Evolutionary conservation across 1,284 basidiomycete genomes (phyloP).

Genomic region (Ustilago hordei): DNA sequence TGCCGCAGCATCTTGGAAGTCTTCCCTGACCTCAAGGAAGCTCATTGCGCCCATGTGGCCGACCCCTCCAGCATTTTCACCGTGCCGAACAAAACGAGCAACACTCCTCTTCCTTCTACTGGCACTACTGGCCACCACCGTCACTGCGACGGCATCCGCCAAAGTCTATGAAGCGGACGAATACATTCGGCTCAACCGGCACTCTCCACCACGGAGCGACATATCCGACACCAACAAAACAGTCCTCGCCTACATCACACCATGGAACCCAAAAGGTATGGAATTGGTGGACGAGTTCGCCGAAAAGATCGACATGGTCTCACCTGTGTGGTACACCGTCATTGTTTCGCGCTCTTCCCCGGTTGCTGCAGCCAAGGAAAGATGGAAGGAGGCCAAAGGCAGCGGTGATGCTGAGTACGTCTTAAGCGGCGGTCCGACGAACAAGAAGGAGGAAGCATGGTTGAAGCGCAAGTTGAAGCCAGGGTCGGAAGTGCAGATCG

Average conservation of each 20-base stretch:
- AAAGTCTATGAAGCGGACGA: constrained; percentile 24
- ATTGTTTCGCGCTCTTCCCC: constrained; percentile 7
- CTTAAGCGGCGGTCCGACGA: constrained; percentile 40
- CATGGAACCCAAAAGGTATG: constrained; percentile 48
- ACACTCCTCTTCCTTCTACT: no score
- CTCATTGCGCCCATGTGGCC: no score
- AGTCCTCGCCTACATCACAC: constrained; percentile 56
- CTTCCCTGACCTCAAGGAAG: no score
- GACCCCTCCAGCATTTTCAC: no score
- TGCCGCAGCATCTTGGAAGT: no score
- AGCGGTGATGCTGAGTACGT: constrained; percentile 26
- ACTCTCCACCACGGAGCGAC: not conserved
- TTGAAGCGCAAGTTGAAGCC: constrained; percentile 1
- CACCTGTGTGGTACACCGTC: constrained; percentile 59
- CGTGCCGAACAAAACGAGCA: no score
- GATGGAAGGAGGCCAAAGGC: not conserved
- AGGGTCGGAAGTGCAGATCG: constrained; percentile 14
- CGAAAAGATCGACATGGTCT: constrained; percentile 46
- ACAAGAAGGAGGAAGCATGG: constrained; percentile 30
- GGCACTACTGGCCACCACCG: not conserved
- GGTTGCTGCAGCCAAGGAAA: not conserved
- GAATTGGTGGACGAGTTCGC: constrained; percentile 26
- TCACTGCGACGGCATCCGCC: not conserved
- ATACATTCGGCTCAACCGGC: constrained; percentile 24
- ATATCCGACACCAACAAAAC: constrained; percentile 4